Percentiles rank a stretch among this genome's conserved stretches.
Evolutionary conservation across 2,329 filamentous ascomycete genomes (phyloP).

Genomic region (Lecanicillium sp.): DNA sequence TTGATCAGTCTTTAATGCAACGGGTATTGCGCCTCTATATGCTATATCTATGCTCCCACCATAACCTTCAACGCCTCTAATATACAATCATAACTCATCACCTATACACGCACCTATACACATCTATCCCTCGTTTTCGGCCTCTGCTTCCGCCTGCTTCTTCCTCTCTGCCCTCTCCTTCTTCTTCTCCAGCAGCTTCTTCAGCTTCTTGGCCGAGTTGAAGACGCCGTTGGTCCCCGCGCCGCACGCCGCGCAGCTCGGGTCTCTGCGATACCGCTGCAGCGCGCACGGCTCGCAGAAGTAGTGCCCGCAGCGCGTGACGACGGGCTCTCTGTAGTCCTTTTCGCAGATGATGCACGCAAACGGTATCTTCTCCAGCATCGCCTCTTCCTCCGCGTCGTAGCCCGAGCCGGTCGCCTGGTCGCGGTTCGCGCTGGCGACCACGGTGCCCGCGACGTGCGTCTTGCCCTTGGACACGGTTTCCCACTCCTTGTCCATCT

Average conservation of each 20-base stretch:
- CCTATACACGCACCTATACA: too few species aligned
- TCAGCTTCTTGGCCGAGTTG: slow-evolving; percentile 77
- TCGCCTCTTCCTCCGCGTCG: slow-evolving; percentile 56
- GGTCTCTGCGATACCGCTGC: slow-evolving; percentile 78
- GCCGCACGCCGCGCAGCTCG: slow-evolving; percentile 79
- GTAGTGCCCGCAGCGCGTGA: slow-evolving; percentile 91
- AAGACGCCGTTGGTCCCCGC: slow-evolving; percentile 84
- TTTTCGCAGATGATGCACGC: slow-evolving; percentile 81
- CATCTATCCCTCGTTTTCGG: slow-evolving; percentile 28
- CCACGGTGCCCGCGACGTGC: slow-evolving; percentile 52
- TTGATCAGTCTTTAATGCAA: too few species aligned
- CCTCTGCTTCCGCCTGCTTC: slow-evolving; percentile 47
- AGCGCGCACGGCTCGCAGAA: slow-evolving; percentile 91
- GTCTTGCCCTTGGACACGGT: slow-evolving; percentile 68
- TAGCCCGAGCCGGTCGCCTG: slow-evolving; percentile 31
- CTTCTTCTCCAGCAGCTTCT: slow-evolving; percentile 73
- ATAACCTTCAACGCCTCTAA: too few species aligned
- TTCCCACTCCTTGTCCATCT: slow-evolving; percentile 93
- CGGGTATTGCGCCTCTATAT: too few species aligned
- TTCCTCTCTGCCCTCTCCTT: slow-evolving; percentile 53
- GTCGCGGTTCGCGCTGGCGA: slow-evolving; percentile 52
- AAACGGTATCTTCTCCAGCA: slow-evolving; percentile 82
- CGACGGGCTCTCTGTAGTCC: slow-evolving; percentile 70
- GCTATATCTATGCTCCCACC: too few species aligned
- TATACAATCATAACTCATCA: too few species aligned